Evolutionary conservation across 2,329 filamentous ascomycete species (phyloP).

Genomic region (Incumbomyces lentus): DNA sequence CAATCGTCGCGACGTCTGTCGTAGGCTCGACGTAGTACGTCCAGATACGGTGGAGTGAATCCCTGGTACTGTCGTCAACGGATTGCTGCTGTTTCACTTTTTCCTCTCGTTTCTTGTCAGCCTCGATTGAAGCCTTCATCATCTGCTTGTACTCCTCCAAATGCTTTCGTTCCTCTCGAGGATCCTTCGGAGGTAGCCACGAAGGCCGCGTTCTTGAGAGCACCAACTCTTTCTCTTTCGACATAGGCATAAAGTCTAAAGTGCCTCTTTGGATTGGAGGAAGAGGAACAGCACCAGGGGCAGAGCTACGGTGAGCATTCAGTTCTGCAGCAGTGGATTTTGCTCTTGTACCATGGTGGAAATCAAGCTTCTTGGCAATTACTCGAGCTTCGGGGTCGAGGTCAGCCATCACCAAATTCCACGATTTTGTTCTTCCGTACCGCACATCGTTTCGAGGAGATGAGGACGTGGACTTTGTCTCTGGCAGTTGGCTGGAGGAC

Average conservation of each 20-base stretch:
- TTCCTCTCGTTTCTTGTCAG: conserved; percentile 44
- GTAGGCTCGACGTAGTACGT: conserved; percentile 51
- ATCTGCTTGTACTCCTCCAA: conserved; percentile 60
- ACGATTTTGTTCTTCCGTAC: conserved; percentile 44
- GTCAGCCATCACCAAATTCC: conserved; percentile 47
- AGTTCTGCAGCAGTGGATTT: conserved; percentile 32
- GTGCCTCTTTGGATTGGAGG: conserved; percentile 53
- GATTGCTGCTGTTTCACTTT: conserved; percentile 38
- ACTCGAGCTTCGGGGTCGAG: conserved; percentile 51
- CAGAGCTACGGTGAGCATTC: conserved; percentile 28
- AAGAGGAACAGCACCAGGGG: conserved; percentile 37
- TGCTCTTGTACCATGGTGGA: conserved; percentile 40
- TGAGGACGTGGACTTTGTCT: conserved; percentile 19
- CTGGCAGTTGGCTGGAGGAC: conserved; percentile 9
- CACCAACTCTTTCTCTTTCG: conserved; percentile 56
- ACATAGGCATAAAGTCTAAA: conserved; percentile 55
- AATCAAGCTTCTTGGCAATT: conserved; percentile 50
- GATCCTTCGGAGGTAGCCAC: conserved; percentile 61
- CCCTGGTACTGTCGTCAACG: conserved; percentile 42
- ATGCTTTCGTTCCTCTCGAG: conserved; percentile 82
- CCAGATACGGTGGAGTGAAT: conserved; percentile 50
- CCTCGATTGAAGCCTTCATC: conserved; percentile 52
- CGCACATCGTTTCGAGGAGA: conserved; percentile 15
- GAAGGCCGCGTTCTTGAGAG: conserved; percentile 57
- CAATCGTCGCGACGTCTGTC: conserved; percentile 45